phyloP scores from a whole-genome alignment of 2,329 filamentous ascomycete genomes.

The Didymella lethalis region DNA sequence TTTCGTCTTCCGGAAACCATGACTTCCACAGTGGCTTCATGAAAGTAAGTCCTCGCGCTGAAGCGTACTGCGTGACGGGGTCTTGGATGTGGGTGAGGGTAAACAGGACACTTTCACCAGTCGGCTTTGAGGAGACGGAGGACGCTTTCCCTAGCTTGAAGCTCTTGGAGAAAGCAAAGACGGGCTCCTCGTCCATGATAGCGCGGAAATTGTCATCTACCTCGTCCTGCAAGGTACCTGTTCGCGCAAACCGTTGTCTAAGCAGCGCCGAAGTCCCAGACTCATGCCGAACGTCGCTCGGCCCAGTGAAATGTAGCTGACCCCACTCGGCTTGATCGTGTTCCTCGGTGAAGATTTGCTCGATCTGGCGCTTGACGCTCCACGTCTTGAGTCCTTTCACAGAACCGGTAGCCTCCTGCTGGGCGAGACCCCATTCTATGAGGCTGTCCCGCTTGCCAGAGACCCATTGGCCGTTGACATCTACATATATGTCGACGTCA shows the following conservation, averaged over 20 bases:
- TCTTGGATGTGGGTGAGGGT: conserved; percentile 80
- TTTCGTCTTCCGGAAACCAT: conserved; percentile 69
- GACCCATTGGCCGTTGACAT: conserved; percentile 73
- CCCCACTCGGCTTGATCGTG: conserved; percentile 85
- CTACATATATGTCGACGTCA: conserved; percentile 57
- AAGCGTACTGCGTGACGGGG: conserved; percentile 80
- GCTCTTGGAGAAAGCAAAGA: conserved; percentile 72
- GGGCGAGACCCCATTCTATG: conserved; percentile 72
- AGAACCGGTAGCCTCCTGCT: conserved; percentile 53
- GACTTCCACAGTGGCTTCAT: conserved; percentile 84
- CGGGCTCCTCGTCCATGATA: conserved; percentile 80
- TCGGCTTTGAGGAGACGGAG: conserved; percentile 10
- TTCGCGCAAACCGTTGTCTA: conserved; percentile 73
- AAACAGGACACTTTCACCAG: conserved; percentile 66
- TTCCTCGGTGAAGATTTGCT: conserved; percentile 77
- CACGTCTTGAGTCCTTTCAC: conserved; percentile 67
- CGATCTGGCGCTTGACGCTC: conserved; percentile 65
- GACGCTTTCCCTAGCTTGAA: conserved; percentile 42
- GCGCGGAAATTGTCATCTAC: conserved; percentile 72
- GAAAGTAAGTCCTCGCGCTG: conserved; percentile 74
- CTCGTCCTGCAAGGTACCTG: conserved; percentile 70
- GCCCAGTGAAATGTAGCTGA: conserved; percentile 77
- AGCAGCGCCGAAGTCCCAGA: conserved; percentile 72
- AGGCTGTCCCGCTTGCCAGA: conserved; percentile 74
- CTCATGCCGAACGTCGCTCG: conserved; percentile 72